phyloP scores from a whole-genome alignment of 345 rosid species.

The Sonneratia caseolaris region DNA sequence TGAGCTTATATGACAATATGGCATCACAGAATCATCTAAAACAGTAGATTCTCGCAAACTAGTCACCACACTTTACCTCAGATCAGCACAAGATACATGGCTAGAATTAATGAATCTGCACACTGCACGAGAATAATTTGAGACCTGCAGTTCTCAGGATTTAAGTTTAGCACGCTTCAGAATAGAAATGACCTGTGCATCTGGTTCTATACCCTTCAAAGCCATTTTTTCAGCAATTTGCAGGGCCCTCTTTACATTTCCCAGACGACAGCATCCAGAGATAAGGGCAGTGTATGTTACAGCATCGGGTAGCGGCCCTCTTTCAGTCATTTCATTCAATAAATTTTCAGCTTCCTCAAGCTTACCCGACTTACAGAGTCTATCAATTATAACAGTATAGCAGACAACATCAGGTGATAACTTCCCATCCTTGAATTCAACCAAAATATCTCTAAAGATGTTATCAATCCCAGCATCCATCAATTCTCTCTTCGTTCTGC shows the following conservation, averaged over 20 bases:
- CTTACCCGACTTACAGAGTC: slow-evolving; percentile 38
- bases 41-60: neutral
- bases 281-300: slow-evolving; percentile 50
- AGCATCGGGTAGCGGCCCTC: slow-evolving; percentile 53
- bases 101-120: neutral
- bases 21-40: neutral
- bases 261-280: slow-evolving; percentile 26
- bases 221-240: slow-evolving; percentile 32
- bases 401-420: slow-evolving; percentile 39
- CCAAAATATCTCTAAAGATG: slow-evolving; percentile 20
- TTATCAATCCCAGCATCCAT: neutral
- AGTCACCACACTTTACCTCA: neutral
- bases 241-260: slow-evolving; percentile 32
- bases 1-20: neutral
- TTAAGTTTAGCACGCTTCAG: neutral
- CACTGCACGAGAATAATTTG: neutral
- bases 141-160: neutral
- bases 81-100: neutral
- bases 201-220: slow-evolving; percentile 22
- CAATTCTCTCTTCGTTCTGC: slow-evolving; percentile 11
- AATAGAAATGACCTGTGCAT: slow-evolving; percentile 1
- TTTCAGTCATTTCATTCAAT: slow-evolving; percentile 37
- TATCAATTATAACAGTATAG: slow-evolving; percentile 57
- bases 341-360: slow-evolving; percentile 28
- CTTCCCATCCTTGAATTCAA: slow-evolving; percentile 28